phyloP scores from a whole-genome alignment of 106 monocot genomes.

The Dactylorhiza incarnata region DNA sequence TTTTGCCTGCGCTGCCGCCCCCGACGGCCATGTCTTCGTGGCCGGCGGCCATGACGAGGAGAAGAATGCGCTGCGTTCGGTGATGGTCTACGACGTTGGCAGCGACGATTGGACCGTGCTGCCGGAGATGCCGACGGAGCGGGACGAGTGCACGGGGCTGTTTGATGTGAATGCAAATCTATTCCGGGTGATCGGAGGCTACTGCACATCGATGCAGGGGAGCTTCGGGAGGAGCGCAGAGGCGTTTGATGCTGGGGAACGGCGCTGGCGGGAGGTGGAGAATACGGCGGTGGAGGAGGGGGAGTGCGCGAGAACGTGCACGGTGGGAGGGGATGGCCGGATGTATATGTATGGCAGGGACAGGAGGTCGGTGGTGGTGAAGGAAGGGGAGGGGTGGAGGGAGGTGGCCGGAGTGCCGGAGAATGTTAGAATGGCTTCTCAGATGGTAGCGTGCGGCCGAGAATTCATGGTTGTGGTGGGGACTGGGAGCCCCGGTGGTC shows the following conservation, averaged over 20 bases:
- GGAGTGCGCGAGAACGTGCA: slow-evolving; percentile 22
- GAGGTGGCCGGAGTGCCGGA: slow-evolving; percentile 20
- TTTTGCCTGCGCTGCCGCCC: slow-evolving; percentile 31
- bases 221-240: slow-evolving; percentile 20
- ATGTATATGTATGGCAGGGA: slow-evolving; percentile 20
- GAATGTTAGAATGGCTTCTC: slow-evolving; percentile 25
- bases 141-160: slow-evolving; percentile 43
- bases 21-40: slow-evolving; percentile 20
- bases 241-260: slow-evolving; percentile 16
- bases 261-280: slow-evolving; percentile 29
- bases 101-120: slow-evolving; percentile 28
- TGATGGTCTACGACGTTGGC: slow-evolving; percentile 32
- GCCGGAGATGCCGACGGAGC: slow-evolving; percentile 32
- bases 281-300: slow-evolving; percentile 22
- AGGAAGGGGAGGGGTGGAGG: slow-evolving; percentile 32
- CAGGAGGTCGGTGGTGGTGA: slow-evolving; percentile 22
- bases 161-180: neutral
- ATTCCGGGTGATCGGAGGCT: slow-evolving; percentile 26
- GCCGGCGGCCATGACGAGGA: slow-evolving; percentile 62
- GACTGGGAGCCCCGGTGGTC: slow-evolving; percentile 15
- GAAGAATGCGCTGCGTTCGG: slow-evolving; percentile 43
- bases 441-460: slow-evolving; percentile 14
- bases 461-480: slow-evolving; percentile 24
- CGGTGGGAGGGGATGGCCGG: slow-evolving; percentile 26
- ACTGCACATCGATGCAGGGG: slow-evolving; percentile 27